Conservation (phyloP, 202 grass and related monocot species). For the Brachypodium distachyon region DNA sequence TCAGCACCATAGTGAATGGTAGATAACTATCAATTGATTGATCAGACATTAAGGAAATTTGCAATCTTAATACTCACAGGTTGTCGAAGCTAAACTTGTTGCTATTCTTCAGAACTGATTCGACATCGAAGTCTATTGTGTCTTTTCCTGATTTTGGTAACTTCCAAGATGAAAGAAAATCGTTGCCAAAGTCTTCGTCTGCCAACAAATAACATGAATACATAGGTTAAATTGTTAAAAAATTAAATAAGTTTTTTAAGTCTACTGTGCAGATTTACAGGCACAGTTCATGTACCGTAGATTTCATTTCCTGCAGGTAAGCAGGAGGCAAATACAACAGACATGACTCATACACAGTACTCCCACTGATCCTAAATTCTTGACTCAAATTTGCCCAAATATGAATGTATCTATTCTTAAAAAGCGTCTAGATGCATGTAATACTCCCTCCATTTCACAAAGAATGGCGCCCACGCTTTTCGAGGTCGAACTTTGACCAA, state of each 20-base stretch:
- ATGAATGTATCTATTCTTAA: no score
- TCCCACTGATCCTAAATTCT: no score
- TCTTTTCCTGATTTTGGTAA: slow-evolving; percentile 49
- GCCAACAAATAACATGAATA: slow-evolving; percentile 16
- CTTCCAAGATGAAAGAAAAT: slow-evolving; percentile 88
- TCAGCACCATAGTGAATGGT: slow-evolving; percentile 11
- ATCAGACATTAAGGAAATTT: slow-evolving; percentile 9
- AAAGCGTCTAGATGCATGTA: no score
- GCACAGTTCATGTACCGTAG: background rate
- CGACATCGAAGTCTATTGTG: slow-evolving; percentile 59
- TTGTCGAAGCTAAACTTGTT: slow-evolving; percentile 82
- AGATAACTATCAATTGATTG: background rate
- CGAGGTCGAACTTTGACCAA: no score
- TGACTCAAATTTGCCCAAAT: no score
- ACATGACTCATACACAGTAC: background rate
- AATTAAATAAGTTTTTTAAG: background rate
- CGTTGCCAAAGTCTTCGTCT: slow-evolving; percentile 89
- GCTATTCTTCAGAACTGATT: slow-evolving; percentile 43
- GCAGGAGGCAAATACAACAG: slow-evolving; percentile 3
- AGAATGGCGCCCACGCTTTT: no score
- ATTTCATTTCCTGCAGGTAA: slow-evolving; percentile 5
- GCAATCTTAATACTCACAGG: slow-evolving; percentile 51
- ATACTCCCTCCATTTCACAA: no score
- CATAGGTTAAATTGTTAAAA: slow-evolving; percentile 14
- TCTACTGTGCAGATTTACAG: background rate